Evolutionary conservation across 208 protist genomes (phyloP).

Genomic region (Jaenimonas drosophilae): DNA sequence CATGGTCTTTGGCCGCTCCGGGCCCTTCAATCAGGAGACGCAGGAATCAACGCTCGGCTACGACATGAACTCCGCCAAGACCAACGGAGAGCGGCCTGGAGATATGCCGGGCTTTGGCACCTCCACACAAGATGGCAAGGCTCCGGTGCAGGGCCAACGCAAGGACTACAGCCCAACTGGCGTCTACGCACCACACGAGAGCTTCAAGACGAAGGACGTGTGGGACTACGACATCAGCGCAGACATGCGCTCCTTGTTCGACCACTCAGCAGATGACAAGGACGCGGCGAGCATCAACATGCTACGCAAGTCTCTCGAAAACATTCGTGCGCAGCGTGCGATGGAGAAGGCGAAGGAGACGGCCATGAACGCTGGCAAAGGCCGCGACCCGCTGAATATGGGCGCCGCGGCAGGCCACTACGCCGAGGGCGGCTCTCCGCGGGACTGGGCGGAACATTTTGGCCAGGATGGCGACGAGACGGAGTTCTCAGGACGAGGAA

Average conservation of each 20-base stretch:
- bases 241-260: slow-evolving; percentile 71
- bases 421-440: slow-evolving; percentile 15
- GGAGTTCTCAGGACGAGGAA: too few relatives aligned
- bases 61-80: slow-evolving; percentile 79
- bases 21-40: slow-evolving; percentile 80
- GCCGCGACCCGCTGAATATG: slow-evolving; percentile 19
- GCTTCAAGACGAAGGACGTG: slow-evolving; percentile 76
- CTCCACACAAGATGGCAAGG: slow-evolving; percentile 30
- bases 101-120: slow-evolving; percentile 49
- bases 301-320: slow-evolving; percentile 82
- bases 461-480: slow-evolving; percentile 22
- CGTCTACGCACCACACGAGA: slow-evolving; percentile 63
- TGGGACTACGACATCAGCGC: slow-evolving; percentile 71
- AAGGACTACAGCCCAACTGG: slow-evolving; percentile 79
- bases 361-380: slow-evolving; percentile 37
- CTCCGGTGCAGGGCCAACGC: slow-evolving; percentile 56
- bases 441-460: slow-evolving; percentile 33
- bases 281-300: slow-evolving; percentile 71
- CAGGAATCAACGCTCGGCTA: slow-evolving; percentile 78
- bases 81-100: slow-evolving; percentile 58
- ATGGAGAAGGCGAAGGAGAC: slow-evolving; percentile 86
- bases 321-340: slow-evolving; percentile 60
- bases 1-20: slow-evolving; percentile 69
- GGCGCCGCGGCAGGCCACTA: slow-evolving; percentile 36
- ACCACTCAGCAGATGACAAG: slow-evolving; percentile 55